phyloP scores from a whole-genome alignment of 768 basidiomycete species.

The Antrodiella citrinella region DNA sequence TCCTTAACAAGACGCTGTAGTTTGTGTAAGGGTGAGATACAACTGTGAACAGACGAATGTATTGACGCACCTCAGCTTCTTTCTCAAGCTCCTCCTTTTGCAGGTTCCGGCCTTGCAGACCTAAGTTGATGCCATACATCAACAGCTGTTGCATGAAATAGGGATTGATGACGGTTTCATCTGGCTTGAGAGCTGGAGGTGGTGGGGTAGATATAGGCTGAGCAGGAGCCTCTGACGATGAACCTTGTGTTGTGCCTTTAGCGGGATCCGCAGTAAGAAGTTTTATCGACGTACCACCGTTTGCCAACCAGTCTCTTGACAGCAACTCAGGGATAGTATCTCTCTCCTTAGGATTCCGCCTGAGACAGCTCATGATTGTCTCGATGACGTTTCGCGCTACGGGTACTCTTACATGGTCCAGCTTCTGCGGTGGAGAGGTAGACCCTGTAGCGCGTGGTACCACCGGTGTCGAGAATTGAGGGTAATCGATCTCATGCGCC shows the following conservation, averaged over 20 bases:
- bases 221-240: too few species aligned
- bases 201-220: conserved; percentile 10
- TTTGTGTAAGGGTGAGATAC: background rate
- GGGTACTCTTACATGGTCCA: conserved; percentile 62
- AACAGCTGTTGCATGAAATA: conserved; percentile 75
- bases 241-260: too few species aligned
- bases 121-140: conserved; percentile 46
- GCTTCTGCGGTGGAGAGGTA: conserved; percentile 33
- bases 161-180: conserved; percentile 71
- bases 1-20: background rate
- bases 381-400: conserved; percentile 72
- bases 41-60: too few species aligned
- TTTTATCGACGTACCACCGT: too few species aligned
- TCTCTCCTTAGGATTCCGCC: conserved; percentile 72
- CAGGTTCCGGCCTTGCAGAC: background rate
- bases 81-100: background rate
- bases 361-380: conserved; percentile 76
- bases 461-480: conserved; percentile 53
- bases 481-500: conserved; percentile 72
- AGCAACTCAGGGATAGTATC: conserved; percentile 84
- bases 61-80: background rate
- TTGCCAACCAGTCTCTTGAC: conserved; percentile 56
- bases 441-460: conserved; percentile 27
- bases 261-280: conserved; percentile 32
- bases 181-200: conserved; percentile 26